Percentiles rank a stretch among this genome's conserved stretches.
These are phyloP conservation scores for Adiantum capillusveneris DNA, from an alignment of 75 land plant species.

Conservation along the genomic window DNA sequence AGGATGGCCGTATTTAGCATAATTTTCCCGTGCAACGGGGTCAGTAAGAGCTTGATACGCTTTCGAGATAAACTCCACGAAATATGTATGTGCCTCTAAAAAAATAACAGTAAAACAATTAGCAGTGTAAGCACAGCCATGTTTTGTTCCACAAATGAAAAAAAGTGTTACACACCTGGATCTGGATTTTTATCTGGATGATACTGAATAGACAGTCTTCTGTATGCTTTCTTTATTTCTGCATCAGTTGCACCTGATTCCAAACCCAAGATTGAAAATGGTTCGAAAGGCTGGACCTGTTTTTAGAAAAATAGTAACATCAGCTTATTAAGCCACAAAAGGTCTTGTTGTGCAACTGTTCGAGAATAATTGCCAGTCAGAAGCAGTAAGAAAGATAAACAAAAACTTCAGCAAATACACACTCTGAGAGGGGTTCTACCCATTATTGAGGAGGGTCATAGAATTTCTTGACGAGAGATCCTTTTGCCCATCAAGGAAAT, in stretches of 20 bases:
- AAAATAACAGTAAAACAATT: neutral
- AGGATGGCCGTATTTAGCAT: constrained; percentile 95
- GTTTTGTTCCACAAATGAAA: neutral
- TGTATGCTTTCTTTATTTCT: constrained; percentile 95
- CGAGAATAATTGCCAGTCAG: too few species aligned
- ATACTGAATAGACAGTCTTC: constrained; percentile 80
- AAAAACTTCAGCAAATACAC: too few species aligned
- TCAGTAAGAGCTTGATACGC: constrained; percentile 99
- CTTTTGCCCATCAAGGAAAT: too few species aligned
- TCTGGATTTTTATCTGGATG: constrained; percentile 99
- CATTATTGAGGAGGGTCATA: too few species aligned
- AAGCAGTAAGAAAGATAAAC: too few species aligned
- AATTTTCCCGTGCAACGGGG: constrained; percentile 86
- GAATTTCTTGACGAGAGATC: too few species aligned
- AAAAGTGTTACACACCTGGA: constrained; percentile 64
- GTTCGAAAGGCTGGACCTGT: constrained; percentile 91
- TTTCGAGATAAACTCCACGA: constrained; percentile 93
- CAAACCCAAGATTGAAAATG: constrained; percentile 83
- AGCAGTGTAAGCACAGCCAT: neutral
- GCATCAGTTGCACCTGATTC: constrained; percentile 74
- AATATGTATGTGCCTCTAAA: constrained; percentile 86
- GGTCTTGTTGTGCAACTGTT: too few species aligned
- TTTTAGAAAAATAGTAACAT: neutral
- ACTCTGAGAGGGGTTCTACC: too few species aligned
- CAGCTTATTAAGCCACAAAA: too few species aligned